Conservation (phyloP, 2,329 filamentous ascomycete genomes). For the Pseudocercospora vitis region DNA sequence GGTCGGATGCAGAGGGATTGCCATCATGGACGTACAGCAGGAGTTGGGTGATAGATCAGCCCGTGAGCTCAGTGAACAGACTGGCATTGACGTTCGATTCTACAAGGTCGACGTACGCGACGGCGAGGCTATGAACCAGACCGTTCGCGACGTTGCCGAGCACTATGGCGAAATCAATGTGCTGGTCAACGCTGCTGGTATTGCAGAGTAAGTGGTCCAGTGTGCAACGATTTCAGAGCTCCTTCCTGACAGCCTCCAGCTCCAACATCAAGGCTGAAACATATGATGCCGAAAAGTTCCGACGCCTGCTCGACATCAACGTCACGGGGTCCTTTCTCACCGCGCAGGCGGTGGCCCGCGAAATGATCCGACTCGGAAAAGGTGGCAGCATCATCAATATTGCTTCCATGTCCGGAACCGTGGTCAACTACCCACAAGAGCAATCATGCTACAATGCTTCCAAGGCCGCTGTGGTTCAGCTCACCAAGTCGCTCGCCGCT, state of each 20-base stretch:
- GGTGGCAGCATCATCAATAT: slow-evolving; percentile 74
- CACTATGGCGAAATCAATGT: slow-evolving; percentile 70
- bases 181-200: slow-evolving; percentile 77
- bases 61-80: slow-evolving; percentile 68
- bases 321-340: slow-evolving; percentile 76
- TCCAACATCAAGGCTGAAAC: slow-evolving; percentile 81
- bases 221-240: not conserved
- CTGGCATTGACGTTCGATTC: slow-evolving; percentile 71
- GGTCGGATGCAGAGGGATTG: slow-evolving; percentile 70
- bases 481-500: slow-evolving; percentile 76
- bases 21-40: slow-evolving; percentile 76
- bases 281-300: slow-evolving; percentile 75
- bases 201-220: slow-evolving; percentile 60
- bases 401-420: slow-evolving; percentile 59
- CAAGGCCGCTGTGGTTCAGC: slow-evolving; percentile 76
- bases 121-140: slow-evolving; percentile 66
- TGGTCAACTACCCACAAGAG: slow-evolving; percentile 63
- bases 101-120: slow-evolving; percentile 79
- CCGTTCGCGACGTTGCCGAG: slow-evolving; percentile 65
- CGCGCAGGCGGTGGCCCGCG: slow-evolving; percentile 56
- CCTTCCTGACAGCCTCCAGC: slow-evolving; percentile 38
- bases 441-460: slow-evolving; percentile 81
- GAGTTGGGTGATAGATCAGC: slow-evolving; percentile 70
- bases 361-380: slow-evolving; percentile 70
- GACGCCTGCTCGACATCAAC: slow-evolving; percentile 78